Conservation (phyloP, 75 land plant genomes). For the Picea sitchensis region DNA sequence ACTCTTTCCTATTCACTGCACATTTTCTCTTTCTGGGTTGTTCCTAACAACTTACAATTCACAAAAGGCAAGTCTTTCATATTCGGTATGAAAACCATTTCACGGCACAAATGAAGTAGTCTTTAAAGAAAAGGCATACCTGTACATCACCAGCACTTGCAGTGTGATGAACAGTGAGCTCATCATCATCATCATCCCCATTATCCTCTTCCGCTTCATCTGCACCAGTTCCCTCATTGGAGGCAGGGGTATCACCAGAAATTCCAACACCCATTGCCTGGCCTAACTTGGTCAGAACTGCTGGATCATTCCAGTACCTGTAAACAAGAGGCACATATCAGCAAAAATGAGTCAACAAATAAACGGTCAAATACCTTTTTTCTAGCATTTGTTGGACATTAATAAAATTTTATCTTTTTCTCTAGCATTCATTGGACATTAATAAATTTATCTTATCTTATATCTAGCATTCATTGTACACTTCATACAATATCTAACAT, state of each 20-base stretch:
- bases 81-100: not conserved
- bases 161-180: slow-evolving; percentile 74
- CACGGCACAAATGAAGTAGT: not conserved
- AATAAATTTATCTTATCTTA: too few relatives aligned
- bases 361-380: not conserved
- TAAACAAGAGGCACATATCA: not conserved
- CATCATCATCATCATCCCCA: slow-evolving; percentile 59
- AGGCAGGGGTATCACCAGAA: slow-evolving; percentile 37
- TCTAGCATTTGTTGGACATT: not conserved
- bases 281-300: slow-evolving; percentile 83
- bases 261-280: slow-evolving; percentile 90
- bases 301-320: slow-evolving; percentile 99
- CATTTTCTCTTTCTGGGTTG: not conserved
- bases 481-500: too few relatives aligned
- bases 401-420: not conserved
- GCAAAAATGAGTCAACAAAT: not conserved
- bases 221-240: slow-evolving; percentile 32
- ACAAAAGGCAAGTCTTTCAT: not conserved
- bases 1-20: not conserved
- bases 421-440: too few relatives aligned
- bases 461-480: too few relatives aligned
- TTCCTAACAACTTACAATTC: not conserved
- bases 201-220: slow-evolving; percentile 68
- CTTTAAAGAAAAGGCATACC: slow-evolving; percentile 26
- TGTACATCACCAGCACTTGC: slow-evolving; percentile 94